Conservation (phyloP, 1,284 basidiomycete genomes). For the Earliella scabrosa region DNA sequence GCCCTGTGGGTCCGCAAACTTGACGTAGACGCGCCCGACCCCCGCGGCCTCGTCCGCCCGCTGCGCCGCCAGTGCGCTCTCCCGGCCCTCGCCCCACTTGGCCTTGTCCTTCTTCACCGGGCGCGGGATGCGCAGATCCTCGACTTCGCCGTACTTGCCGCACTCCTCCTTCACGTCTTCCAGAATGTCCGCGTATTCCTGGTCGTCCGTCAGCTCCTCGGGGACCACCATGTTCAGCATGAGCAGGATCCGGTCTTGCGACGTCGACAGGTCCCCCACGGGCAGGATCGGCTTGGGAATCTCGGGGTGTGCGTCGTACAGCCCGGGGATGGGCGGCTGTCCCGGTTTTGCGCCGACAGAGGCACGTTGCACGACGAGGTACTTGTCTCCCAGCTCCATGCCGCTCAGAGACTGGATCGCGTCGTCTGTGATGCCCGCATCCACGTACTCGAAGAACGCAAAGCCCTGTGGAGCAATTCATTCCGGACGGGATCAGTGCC, state of each 20-base stretch:
- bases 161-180: slow-evolving; percentile 97
- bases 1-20: slow-evolving; percentile 66
- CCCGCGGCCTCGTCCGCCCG: slow-evolving; percentile 85
- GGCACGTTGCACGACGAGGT: slow-evolving; percentile 94
- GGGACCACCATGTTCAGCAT: slow-evolving; percentile 99
- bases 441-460: slow-evolving; percentile 98
- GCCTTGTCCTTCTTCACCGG: slow-evolving; percentile 85
- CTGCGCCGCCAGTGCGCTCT: slow-evolving; percentile 67
- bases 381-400: slow-evolving; percentile 98
- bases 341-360: slow-evolving; percentile 88
- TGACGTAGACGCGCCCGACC: slow-evolving; percentile 93
- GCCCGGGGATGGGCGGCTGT: slow-evolving; percentile 55
- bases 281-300: slow-evolving; percentile 85
- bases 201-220: slow-evolving; percentile 90
- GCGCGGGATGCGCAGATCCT: slow-evolving; percentile 88
- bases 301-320: slow-evolving; percentile 76
- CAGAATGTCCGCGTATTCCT: slow-evolving; percentile 92
- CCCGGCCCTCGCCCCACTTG: slow-evolving; percentile 77
- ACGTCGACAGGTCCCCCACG: slow-evolving; percentile 63
- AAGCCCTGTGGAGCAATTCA: slow-evolving; percentile 72
- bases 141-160: slow-evolving; percentile 79
- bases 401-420: slow-evolving; percentile 96
- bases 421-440: slow-evolving; percentile 87
- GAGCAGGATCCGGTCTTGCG: slow-evolving; percentile 77
- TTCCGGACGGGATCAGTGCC: slow-evolving; percentile 6